These are phyloP conservation scores for Kwoniella sp. DNA, from an alignment of 768 basidiomycete species.

Conservation along the genomic window DNA sequence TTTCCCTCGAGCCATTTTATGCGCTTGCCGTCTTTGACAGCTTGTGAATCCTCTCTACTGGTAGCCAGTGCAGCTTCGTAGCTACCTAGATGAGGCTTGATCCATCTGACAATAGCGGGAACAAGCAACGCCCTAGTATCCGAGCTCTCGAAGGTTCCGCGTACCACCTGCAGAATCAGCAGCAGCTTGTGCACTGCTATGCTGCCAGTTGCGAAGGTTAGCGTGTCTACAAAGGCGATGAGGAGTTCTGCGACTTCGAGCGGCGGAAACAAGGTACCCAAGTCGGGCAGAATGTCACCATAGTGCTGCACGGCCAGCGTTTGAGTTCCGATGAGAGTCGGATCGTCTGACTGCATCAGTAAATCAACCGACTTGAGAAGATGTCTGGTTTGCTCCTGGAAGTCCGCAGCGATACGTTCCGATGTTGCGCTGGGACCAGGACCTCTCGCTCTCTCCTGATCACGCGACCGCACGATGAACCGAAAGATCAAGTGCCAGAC, in stretches of 20 bases:
- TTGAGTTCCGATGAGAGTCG: conserved; percentile 92
- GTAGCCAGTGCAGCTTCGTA: conserved; percentile 70
- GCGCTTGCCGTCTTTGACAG: conserved; percentile 65
- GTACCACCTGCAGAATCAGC: conserved; percentile 87
- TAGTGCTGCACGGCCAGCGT: conserved; percentile 91
- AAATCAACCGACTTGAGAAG: conserved; percentile 76
- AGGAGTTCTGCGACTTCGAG: conserved; percentile 82
- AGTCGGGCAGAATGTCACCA: conserved; percentile 81
- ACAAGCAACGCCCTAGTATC: conserved; percentile 73
- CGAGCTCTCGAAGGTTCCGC: conserved; percentile 76
- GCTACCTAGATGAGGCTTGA: conserved; percentile 88
- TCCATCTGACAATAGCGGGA: conserved; percentile 84
- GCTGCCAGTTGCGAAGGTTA: conserved; percentile 72
- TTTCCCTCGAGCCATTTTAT: conserved; percentile 85
- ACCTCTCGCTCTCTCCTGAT: conserved; percentile 77
- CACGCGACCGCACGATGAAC: conserved; percentile 83
- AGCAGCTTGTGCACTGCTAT: conserved; percentile 90
- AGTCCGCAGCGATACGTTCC: conserved; percentile 76
- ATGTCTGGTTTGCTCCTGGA: conserved; percentile 73
- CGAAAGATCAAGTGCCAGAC: conserved; percentile 97
- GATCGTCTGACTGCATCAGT: conserved; percentile 79
- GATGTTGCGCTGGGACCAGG: conserved; percentile 74
- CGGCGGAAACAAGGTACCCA: conserved; percentile 71
- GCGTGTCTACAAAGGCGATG: conserved; percentile 79
- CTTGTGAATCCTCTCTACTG: conserved; percentile 62